Evolutionary conservation across 176 grass and related monocot genomes (phyloP).

Genomic region (bread wheat (Triticum aestivum)): IWGSC_CS_RefSeq_v2.1 NC_057800.1:614868281-614868780

Average conservation of each 20-base stretch:
- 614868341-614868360: background rate
- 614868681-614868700: background rate
- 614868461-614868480: background rate
- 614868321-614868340: background rate
- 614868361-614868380: background rate
- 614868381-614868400: too few species aligned
- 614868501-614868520: background rate
- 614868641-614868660: background rate
- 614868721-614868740: background rate
- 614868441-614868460: background rate
- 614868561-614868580: background rate
- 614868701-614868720: background rate
- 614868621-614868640: background rate
- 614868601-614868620: background rate
- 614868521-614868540: background rate
- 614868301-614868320: background rate
- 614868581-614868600: slow-evolving; percentile 3
- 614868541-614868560: background rate
- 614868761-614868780: slow-evolving; percentile 56
- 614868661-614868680: background rate
- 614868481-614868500: background rate
- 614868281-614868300: background rate
- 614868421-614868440: background rate
- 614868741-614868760: slow-evolving; percentile 20
- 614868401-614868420: background rate